Conservation (phyloP, 768 basidiomycete genomes). For the Russula abietina region DNA sequence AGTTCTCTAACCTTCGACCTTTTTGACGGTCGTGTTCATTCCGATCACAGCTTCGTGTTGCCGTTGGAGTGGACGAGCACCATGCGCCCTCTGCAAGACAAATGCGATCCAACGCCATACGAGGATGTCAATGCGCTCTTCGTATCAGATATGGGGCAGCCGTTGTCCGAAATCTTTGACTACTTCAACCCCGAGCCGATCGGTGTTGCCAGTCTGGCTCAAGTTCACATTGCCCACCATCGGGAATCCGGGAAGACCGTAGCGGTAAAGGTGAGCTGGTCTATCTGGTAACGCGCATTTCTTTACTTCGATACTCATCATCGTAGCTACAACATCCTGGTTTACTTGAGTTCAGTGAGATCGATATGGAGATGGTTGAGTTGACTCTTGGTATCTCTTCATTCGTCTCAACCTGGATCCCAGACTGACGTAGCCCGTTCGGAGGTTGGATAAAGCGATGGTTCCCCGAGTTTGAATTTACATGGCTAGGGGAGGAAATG, state of each 20-base stretch:
- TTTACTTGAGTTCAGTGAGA: conserved; percentile 82
- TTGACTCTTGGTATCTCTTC: conserved; percentile 52
- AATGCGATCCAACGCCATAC: conserved; percentile 84
- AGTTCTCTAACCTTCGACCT: conserved; percentile 25
- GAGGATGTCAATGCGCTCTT: conserved; percentile 73
- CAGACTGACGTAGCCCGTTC: conserved; percentile 7
- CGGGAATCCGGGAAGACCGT: conserved; percentile 65
- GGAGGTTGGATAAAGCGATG: conserved; percentile 80
- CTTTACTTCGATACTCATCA: conserved; percentile 11
- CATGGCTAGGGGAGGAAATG: conserved; percentile 95
- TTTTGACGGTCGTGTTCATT: conserved; percentile 27
- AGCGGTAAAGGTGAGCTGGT: conserved; percentile 68
- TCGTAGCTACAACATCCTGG: conserved; percentile 83
- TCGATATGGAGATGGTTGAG: conserved; percentile 86
- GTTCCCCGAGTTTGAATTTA: conserved; percentile 93
- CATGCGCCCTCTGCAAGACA: conserved; percentile 74
- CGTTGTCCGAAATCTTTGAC: conserved; percentile 70
- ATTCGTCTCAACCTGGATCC: neutral
- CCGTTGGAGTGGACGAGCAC: conserved; percentile 58
- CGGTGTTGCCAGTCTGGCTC: conserved; percentile 93
- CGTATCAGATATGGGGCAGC: conserved; percentile 65
- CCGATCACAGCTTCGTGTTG: conserved; percentile 41
- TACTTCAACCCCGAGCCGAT: conserved; percentile 85
- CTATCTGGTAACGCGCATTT: neutral
- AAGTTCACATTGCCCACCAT: conserved; percentile 83